phyloP scores from a whole-genome alignment of 2,329 filamentous ascomycete species.

The Hortaea werneckii region DNA sequence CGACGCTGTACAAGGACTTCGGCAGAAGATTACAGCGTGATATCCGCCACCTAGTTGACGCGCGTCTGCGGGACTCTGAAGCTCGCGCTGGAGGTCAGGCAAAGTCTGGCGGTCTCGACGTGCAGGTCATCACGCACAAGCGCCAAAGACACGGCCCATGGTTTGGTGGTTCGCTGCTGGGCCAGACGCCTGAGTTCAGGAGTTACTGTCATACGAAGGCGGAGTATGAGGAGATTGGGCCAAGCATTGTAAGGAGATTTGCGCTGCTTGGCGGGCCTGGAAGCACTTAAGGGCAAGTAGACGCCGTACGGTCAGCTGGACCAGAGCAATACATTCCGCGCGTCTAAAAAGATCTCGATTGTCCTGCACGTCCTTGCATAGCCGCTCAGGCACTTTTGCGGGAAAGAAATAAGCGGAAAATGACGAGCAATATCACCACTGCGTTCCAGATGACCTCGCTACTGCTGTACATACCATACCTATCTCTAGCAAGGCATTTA shows the following conservation, averaged over 20 bases:
- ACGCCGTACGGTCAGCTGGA: too few relatives aligned
- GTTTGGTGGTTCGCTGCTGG: constrained; percentile 94
- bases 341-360: too few relatives aligned
- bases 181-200: constrained; percentile 95
- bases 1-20: constrained; percentile 97
- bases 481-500: too few relatives aligned
- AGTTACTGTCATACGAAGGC: constrained; percentile 84
- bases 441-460: too few relatives aligned
- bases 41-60: constrained; percentile 91
- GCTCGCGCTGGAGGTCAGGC: constrained; percentile 74
- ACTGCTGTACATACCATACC: too few relatives aligned
- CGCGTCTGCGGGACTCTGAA: constrained; percentile 84
- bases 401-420: too few relatives aligned
- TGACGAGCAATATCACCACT: too few relatives aligned
- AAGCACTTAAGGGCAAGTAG: constrained; percentile 47
- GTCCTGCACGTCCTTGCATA: too few relatives aligned
- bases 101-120: constrained; percentile 86
- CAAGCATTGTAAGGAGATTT: constrained; percentile 90
- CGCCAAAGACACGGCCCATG: constrained; percentile 93
- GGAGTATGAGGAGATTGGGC: constrained; percentile 89
- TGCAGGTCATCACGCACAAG: constrained; percentile 96
- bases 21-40: constrained; percentile 91
- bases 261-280: constrained; percentile 87
- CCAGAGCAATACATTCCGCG: too few relatives aligned
- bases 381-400: too few relatives aligned